phyloP scores from a whole-genome alignment of 2,329 filamentous ascomycete species.

The Fragosphaeria purpurea region DNA sequence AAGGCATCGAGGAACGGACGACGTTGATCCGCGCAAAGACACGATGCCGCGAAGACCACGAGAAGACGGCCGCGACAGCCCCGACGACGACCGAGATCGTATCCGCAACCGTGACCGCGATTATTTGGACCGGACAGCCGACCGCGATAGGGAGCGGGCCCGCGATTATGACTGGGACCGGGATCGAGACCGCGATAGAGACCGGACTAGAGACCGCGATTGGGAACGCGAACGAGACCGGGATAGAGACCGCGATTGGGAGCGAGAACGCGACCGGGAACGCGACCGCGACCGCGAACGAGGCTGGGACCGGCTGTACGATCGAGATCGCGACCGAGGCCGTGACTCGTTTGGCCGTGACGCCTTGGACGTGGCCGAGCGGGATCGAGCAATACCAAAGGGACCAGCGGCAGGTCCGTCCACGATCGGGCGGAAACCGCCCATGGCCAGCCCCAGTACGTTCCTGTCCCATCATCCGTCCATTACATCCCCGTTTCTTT shows the following conservation, averaged over 20 bases:
- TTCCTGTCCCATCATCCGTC: no score
- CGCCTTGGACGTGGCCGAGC: background rate
- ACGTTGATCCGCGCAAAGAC: background rate
- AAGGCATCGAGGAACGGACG: conserved; percentile 1
- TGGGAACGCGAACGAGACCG: conserved; percentile 8
- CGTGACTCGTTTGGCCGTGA: background rate
- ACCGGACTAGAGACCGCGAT: conserved; percentile 5
- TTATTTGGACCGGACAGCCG: no score
- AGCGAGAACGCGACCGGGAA: conserved; percentile 10
- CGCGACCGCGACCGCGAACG: background rate
- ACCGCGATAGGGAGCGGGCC: no score
- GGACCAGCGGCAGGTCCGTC: background rate
- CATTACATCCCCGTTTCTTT: no score
- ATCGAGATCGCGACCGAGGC: conserved; percentile 4
- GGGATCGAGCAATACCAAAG: background rate
- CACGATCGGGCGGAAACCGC: no score
- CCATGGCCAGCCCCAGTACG: no score
- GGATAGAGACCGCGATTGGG: conserved; percentile 10
- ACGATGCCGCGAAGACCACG: background rate
- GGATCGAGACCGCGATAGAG: conserved; percentile 7
- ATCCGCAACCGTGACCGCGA: background rate
- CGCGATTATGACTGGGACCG: background rate
- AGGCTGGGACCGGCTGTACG: conserved; percentile 9
- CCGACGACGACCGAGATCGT: background rate
- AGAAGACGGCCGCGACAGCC: conserved; percentile 1